Base-by-base conservation (phyloP, 1,139 yeast genomes). In the Maudiozyma humilis region DNA sequence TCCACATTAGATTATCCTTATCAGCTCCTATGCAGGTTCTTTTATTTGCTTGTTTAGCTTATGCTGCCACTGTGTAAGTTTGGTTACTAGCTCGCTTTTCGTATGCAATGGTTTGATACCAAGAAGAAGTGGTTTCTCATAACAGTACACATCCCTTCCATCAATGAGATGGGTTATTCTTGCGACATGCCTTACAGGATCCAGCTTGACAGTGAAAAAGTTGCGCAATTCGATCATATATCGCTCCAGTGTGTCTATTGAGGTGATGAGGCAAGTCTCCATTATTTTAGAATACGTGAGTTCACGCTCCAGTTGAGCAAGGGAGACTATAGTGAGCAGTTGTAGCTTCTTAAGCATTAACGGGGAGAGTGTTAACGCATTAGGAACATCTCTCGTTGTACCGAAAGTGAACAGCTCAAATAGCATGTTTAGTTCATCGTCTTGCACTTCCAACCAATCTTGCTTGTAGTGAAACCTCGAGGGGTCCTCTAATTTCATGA, bases 341-440 rank as follows among this genome's bases (percentile, higher is more conserved):
- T 47, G 51, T 20, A 59, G 39, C 44, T 60, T 60, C 17, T 33
- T 39, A 31, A 51, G 17, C 56, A 53, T 50, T 3, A 8, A n/a
- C 4, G 39, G 14, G 4, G 50, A 48, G 18, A 53, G 17, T 2
- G 15, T 27, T 16, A 40, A 1, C 2, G 18, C 35, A 15, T 36
- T 19, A 6, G 41, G 43, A 4, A 47, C 32, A 41, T 59, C 59
- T 13, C 44, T 38, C 4, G 57, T 38, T 3, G 49, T 49, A 12
- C 64, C 64, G 46, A 59, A 60, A 20, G 58, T 41, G 34, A 56
- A 55, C 19, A 60, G 40, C 32, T 60, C 63, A 15, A 56, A 45
- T 12, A 53, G 15, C 10, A 41, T 27, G 12, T 44, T 44, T 30
- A 48, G 48, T 4, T 33, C 23, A 5, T 40, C 43, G 2, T 35